Conservation (phyloP, 768 basidiomycete species). For the Lenzites betulinus region DNA sequence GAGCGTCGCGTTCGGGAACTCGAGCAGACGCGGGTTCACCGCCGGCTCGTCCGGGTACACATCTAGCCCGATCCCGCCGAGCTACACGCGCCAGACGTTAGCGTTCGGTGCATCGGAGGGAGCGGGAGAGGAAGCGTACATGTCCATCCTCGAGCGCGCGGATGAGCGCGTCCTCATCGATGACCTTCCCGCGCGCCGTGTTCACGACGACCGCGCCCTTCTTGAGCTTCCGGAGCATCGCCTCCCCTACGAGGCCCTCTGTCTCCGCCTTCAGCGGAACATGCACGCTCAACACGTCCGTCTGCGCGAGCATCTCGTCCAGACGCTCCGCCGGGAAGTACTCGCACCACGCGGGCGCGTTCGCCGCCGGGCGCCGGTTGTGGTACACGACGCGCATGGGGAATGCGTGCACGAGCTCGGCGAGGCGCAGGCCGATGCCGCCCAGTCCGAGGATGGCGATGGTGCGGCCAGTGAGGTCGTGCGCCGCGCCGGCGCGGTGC, state of each 20-base stretch:
- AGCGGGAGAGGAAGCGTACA: constrained; percentile 48
- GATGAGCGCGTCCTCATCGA: constrained; percentile 88
- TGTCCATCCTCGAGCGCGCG: constrained; percentile 84
- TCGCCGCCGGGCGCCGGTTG: constrained; percentile 55
- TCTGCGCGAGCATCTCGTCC: constrained; percentile 60
- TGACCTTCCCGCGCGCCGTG: constrained; percentile 88
- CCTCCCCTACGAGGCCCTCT: constrained; percentile 70
- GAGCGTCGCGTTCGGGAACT: constrained; percentile 81
- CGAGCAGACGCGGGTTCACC: constrained; percentile 75
- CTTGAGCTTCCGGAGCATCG: constrained; percentile 76
- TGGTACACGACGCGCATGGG: constrained; percentile 91
- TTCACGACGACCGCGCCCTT: constrained; percentile 79
- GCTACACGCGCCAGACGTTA: constrained; percentile 40
- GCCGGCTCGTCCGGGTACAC: constrained; percentile 85
- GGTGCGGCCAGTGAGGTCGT: constrained; percentile 69
- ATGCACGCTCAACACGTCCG: constrained; percentile 87
- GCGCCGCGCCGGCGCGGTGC: constrained; percentile 47
- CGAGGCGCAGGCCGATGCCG: constrained; percentile 73
- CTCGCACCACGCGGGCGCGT: constrained; percentile 72
- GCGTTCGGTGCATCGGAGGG: constrained; percentile 3
- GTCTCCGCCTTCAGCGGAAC: constrained; percentile 80
- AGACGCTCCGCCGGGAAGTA: constrained; percentile 67
- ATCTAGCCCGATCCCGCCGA: constrained; percentile 80
- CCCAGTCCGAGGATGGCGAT: constrained; percentile 76
- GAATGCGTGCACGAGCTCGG: constrained; percentile 74